Base-by-base conservation (phyloP, 768 basidiomycete species). In the Candolleomyces aberdarensis region DNA sequence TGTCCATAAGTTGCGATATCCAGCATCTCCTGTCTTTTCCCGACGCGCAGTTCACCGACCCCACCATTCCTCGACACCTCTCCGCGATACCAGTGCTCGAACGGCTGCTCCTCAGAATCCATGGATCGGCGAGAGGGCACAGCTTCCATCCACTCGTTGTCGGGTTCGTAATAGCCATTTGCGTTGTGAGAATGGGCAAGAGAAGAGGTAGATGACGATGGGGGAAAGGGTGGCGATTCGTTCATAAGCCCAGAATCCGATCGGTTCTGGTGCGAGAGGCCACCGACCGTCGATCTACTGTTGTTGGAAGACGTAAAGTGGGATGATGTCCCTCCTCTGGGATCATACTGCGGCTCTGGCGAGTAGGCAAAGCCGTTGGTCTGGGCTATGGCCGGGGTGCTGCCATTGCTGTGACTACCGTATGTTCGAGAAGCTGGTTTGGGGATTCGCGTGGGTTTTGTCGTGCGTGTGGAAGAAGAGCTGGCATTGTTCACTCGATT, bases 21-120 rank as follows among this genome's bases (percentile, higher is more conserved):
- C 57, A 94, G 71, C 92, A 94, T 94, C 72, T 94, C 92, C 71
- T 87, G 80, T 60, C 87, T 80, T 66, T 82, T 80, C 2, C 84
- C 92, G 2, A 93, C 85, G 20, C 87, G 82, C 58, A 92, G 75
- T 71, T 94, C 92, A 53, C 92, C 92, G 11, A 94, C 91, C n/a
- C 92, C 92, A 26, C 92, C 92, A 68, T 94, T 94, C 52, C 92
- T 81, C 13, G 91, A 87, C 5, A 91, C 83, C 65, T 94, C 92
- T 1, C 92, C 92, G 53, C 92, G 86, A 69, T 94, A 94, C 92
- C 92, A 94, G 67, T 94, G 92, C 66, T 94, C 91, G 62, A 88
- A 94, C 0, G 91, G 91, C 14, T 83, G 83, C 69, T 94, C 92
- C 62, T 91, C 91, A 5, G 90, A 92, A 22, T 93, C 91, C 26